Evolutionary conservation across 140 eudicot genomes (phyloP).

Genomic region (Stevia rebaudiana): DNA sequence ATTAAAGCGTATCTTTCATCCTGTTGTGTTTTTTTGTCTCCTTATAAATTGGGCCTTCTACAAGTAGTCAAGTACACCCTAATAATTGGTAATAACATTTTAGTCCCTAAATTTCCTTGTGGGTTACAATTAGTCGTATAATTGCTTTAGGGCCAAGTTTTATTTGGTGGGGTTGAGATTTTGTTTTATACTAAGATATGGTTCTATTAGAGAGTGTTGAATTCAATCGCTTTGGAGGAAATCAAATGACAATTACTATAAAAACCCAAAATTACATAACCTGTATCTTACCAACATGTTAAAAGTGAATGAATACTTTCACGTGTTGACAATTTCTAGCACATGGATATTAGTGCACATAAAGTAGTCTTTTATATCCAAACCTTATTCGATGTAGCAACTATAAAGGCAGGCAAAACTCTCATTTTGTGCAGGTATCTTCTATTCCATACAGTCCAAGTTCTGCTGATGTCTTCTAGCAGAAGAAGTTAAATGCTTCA

Average conservation of each 20-base stretch:
- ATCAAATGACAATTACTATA: not conserved
- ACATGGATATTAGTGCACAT: no score
- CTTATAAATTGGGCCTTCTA: not conserved
- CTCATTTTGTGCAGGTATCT: no score
- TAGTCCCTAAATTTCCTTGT: conserved; percentile 11
- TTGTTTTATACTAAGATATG: not conserved
- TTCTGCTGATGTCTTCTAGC: no score
- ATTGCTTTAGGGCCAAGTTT: not conserved
- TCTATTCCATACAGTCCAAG: no score
- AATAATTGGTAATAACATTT: conserved; percentile 13
- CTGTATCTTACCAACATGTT: no score
- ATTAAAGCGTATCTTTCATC: conserved; percentile 33
- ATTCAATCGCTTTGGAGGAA: not conserved
- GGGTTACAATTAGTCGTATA: not conserved
- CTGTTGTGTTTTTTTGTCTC: conserved; percentile 31
- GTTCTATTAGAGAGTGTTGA: not conserved
- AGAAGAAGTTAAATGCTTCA: no score
- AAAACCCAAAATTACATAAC: not conserved
- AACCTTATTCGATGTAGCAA: no score
- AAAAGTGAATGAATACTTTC: no score
- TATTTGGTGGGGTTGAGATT: conserved; percentile 6
- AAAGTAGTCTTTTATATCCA: no score
- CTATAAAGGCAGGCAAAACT: no score
- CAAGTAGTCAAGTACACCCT: conserved; percentile 16
- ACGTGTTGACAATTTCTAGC: no score